These are phyloP conservation scores for Ulmus americana DNA, from an alignment of 331 rosid species.

Conservation along the genomic window DNA sequence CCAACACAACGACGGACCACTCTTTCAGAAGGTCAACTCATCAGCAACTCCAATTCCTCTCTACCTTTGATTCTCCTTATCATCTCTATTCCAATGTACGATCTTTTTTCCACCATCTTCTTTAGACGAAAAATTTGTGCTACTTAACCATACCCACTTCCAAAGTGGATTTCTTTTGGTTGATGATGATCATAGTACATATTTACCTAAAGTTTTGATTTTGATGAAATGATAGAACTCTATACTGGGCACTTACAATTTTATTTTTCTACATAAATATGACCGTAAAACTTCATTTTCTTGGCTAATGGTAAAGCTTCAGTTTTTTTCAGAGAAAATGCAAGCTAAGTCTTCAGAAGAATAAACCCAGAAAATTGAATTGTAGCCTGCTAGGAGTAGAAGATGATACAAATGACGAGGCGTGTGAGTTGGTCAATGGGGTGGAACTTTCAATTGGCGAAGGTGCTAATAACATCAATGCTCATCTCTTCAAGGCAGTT, in stretches of 20 bases:
- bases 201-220: too few species aligned
- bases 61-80: conserved; percentile 12
- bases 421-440: conserved; percentile 71
- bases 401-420: conserved; percentile 41
- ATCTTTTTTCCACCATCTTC: not conserved
- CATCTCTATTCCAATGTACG: conserved; percentile 18
- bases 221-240: too few species aligned
- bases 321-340: conserved; percentile 49
- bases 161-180: too few species aligned
- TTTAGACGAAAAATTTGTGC: not conserved
- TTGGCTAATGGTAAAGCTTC: conserved; percentile 38
- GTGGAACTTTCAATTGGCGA: conserved; percentile 64
- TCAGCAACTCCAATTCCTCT: not conserved
- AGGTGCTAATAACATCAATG: conserved; percentile 38
- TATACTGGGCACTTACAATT: too few species aligned
- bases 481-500: conserved; percentile 67
- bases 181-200: too few species aligned
- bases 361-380: conserved; percentile 29
- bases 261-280: too few species aligned
- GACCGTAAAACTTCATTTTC: not conserved
- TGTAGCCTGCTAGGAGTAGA: conserved; percentile 40
- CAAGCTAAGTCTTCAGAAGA: conserved; percentile 28
- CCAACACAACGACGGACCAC: not conserved
- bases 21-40: not conserved
- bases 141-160: not conserved